Conservation (phyloP, 371 early-diverging fungal genomes). For the Zopfochytrium polystomum region DNA sequence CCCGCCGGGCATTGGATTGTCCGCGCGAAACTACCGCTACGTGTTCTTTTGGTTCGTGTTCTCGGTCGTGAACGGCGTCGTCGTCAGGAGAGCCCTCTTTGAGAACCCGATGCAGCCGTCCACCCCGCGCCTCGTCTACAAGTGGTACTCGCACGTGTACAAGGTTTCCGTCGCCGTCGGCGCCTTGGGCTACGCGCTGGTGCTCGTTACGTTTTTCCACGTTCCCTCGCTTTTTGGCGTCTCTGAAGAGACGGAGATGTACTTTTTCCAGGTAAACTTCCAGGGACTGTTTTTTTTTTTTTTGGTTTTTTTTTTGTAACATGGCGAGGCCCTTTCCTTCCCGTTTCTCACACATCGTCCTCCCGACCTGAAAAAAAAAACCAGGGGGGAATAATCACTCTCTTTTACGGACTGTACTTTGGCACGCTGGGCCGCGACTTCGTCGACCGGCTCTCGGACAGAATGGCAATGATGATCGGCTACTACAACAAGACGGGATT, state of each 20-base stretch:
- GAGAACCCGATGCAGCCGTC: constrained; percentile 47
- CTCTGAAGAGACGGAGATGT: constrained; percentile 28
- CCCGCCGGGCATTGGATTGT: constrained; percentile 53
- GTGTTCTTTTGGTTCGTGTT: constrained; percentile 46
- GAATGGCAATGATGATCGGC: constrained; percentile 79
- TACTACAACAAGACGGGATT: constrained; percentile 46
- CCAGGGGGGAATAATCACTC: constrained; percentile 42
- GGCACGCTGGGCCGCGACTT: constrained; percentile 74
- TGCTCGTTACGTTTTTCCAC: constrained; percentile 53
- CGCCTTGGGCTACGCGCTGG: constrained; percentile 43
- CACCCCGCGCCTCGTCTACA: constrained; percentile 58
- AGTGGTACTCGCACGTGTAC: constrained; percentile 58
- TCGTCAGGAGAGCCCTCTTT: constrained; percentile 47
- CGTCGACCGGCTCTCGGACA: constrained; percentile 77
- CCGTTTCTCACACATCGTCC: constrained; percentile 23
- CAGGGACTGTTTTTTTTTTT: constrained; percentile 1
- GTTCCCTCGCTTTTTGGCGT: constrained; percentile 35
- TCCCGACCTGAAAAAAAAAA: too few species aligned
- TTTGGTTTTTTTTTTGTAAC: constrained; percentile 4
- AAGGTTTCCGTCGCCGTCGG: constrained; percentile 48
- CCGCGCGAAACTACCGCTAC: constrained; percentile 53
- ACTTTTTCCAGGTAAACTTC: constrained; percentile 34
- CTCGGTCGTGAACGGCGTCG: constrained; percentile 45
- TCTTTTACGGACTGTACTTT: constrained; percentile 66
- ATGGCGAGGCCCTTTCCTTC: constrained; percentile 1